phyloP scores from a whole-genome alignment of 2,329 filamentous ascomycete genomes.

The Esteya vermicola region DNA sequence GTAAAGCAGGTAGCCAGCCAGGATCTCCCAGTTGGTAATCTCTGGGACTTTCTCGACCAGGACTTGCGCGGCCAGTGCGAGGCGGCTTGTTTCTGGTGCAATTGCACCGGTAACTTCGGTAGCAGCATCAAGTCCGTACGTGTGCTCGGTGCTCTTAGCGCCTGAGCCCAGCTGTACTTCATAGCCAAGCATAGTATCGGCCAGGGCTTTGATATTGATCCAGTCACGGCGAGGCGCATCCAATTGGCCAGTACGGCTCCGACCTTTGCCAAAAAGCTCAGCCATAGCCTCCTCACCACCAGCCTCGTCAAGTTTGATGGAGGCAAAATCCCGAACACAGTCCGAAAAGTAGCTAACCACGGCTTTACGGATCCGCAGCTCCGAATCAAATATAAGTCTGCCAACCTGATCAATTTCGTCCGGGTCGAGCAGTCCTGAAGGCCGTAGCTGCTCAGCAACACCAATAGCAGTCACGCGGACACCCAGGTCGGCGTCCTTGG shows the following conservation, averaged over 20 bases:
- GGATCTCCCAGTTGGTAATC: constrained; percentile 71
- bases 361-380: constrained; percentile 71
- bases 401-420: constrained; percentile 83
- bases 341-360: constrained; percentile 84
- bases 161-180: constrained; percentile 49
- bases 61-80: constrained; percentile 72
- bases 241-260: constrained; percentile 52
- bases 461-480: constrained; percentile 72
- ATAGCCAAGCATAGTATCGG: constrained; percentile 70
- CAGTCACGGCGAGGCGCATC: constrained; percentile 67
- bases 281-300: constrained; percentile 65
- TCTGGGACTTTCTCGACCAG: constrained; percentile 73
- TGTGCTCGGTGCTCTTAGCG: constrained; percentile 11
- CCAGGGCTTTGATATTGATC: constrained; percentile 84
- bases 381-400: constrained; percentile 76
- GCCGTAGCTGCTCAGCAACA: constrained; percentile 67
- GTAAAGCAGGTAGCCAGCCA: constrained; percentile 82
- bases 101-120: constrained; percentile 33
- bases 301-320: constrained; percentile 68
- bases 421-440: constrained; percentile 76
- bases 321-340: constrained; percentile 70
- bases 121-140: constrained; percentile 19
- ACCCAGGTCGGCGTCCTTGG: constrained; percentile 64
- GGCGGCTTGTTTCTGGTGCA: constrained; percentile 58
- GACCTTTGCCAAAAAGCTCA: constrained; percentile 55